These are phyloP conservation scores for Fusarium xylarioides DNA, from an alignment of 2,329 filamentous ascomycete genomes.

Conservation along the genomic window DNA sequence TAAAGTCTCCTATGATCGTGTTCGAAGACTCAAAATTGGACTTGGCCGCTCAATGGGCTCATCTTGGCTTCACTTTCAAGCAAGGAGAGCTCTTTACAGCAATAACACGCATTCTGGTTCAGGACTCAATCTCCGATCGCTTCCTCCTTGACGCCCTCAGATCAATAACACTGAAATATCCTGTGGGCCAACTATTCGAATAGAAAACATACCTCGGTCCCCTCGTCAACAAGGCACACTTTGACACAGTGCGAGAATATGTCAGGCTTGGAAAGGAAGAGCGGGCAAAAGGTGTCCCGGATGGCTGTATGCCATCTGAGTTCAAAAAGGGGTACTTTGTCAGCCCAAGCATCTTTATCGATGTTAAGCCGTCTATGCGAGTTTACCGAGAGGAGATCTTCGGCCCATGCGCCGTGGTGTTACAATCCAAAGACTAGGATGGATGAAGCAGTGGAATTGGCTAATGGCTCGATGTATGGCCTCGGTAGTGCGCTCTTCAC, in stretches of 20 bases:
- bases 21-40: not conserved
- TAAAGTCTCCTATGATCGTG: not conserved
- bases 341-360: not conserved
- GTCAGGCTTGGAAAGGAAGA: not conserved
- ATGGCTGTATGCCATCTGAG: not conserved
- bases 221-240: not conserved
- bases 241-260: not conserved
- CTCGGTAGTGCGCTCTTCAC: not conserved
- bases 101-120: not conserved
- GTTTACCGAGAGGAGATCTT: constrained; percentile 2
- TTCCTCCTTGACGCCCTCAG: not conserved
- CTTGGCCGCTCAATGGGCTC: not conserved
- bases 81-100: not conserved
- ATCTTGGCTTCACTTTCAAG: not conserved
- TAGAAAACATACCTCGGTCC: not conserved
- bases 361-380: not conserved
- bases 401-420: not conserved
- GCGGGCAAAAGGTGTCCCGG: not conserved
- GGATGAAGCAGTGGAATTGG: not conserved
- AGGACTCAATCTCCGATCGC: not conserved
- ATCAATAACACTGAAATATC: not conserved
- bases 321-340: not conserved
- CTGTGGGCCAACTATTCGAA: not conserved
- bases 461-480: not conserved
- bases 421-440: not conserved